These are phyloP conservation scores for Claviceps humidiphila DNA, from an alignment of 2,329 filamentous ascomycete genomes.

Conservation along the genomic window DNA sequence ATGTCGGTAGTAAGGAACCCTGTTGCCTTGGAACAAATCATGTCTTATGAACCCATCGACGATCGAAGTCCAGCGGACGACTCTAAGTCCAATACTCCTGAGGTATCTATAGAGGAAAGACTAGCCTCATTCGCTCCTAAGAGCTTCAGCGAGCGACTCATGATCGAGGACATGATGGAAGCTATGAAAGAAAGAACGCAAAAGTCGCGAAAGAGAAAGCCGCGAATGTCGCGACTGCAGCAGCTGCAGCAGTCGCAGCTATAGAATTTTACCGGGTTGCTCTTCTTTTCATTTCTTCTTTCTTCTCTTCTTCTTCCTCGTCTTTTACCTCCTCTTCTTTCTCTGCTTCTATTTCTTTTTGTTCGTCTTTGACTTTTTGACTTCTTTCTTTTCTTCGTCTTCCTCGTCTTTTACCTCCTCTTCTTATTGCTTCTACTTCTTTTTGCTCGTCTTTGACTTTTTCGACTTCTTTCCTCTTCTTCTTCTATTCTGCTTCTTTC, in stretches of 20 bases:
- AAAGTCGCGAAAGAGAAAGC: conserved; percentile 8
- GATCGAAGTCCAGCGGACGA: conserved; percentile 38
- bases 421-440: too few species aligned
- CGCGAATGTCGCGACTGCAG: conserved; percentile 6
- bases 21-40: conserved; percentile 34
- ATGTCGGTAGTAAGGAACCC: conserved; percentile 38
- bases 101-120: conserved; percentile 23
- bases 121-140: conserved; percentile 29
- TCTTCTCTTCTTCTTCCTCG: background rate
- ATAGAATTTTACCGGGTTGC: conserved; percentile 5
- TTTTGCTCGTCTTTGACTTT: background rate
- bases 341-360: too few species aligned
- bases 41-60: conserved; percentile 33
- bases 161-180: conserved; percentile 31
- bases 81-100: conserved; percentile 29
- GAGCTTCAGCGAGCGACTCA: conserved; percentile 35
- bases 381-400: background rate
- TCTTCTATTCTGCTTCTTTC: background rate
- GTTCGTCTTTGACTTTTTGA: background rate
- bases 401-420: background rate
- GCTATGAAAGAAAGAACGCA: conserved; percentile 14
- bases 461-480: background rate
- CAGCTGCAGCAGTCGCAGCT: conserved; percentile 4
- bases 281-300: background rate
- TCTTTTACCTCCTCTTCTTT: too few species aligned